Percentiles rank a stretch among this genome's conserved stretches.
These are phyloP conservation scores for Hansenula sp. DNA, from an alignment of 1,139 yeast genomes.

Conservation along the genomic window DNA sequence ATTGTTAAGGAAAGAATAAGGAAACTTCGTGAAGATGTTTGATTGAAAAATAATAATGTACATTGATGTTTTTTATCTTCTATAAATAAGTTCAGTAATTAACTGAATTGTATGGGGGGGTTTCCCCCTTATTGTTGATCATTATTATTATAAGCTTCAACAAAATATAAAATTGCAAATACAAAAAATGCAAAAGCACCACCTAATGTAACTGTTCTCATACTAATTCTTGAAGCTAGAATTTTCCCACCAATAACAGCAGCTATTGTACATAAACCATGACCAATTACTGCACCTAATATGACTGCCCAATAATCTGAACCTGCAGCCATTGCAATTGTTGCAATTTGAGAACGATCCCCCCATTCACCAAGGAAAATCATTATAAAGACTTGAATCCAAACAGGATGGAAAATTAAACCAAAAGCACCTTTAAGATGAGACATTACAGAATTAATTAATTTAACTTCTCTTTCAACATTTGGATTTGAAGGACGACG, in stretches of 20 bases:
- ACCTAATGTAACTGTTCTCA: slow-evolving; percentile 88
- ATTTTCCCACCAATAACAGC: slow-evolving; percentile 95
- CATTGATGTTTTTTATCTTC: too few relatives aligned
- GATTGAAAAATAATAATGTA: too few relatives aligned
- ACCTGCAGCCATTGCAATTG: slow-evolving; percentile 98
- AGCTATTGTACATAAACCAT: slow-evolving; percentile 80
- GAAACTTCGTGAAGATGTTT: slow-evolving; percentile 5
- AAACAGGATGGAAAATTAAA: slow-evolving; percentile 75
- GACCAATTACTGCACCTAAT: slow-evolving; percentile 87
- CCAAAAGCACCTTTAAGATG: slow-evolving; percentile 47
- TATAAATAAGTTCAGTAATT: too few relatives aligned
- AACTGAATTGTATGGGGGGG: not conserved
- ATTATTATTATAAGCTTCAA: slow-evolving; percentile 41
- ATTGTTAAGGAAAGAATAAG: slow-evolving; percentile 34
- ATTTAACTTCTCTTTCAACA: slow-evolving; percentile 5
- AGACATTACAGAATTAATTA: slow-evolving; percentile 5
- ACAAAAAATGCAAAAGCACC: slow-evolving; percentile 85
- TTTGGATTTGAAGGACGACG: slow-evolving; percentile 3
- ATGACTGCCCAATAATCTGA: slow-evolving; percentile 89
- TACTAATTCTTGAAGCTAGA: slow-evolving; percentile 81
- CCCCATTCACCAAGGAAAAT: slow-evolving; percentile 99
- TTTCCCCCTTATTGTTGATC: not conserved
- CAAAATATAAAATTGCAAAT: slow-evolving; percentile 77
- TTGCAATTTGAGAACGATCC: slow-evolving; percentile 95
- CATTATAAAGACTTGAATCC: slow-evolving; percentile 95